Percentiles rank a stretch among this genome's conserved stretches.
These are phyloP conservation scores for Hapsidospora chrysogenum DNA, from an alignment of 495 filamentous ascomycete genomes.

Conservation along the genomic window DNA sequence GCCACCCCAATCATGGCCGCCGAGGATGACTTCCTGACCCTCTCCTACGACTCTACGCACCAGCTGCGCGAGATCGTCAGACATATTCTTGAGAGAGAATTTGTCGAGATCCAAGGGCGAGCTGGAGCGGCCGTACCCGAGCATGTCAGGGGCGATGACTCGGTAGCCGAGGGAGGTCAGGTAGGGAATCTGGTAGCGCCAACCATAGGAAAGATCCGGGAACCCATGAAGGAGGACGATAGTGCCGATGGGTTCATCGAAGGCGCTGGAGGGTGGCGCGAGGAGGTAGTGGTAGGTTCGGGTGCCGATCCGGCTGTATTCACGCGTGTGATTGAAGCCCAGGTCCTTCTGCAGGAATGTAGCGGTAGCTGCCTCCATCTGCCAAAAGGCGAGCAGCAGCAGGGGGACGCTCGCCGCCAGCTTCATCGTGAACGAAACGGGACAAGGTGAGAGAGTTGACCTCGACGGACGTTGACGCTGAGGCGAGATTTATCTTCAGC, in stretches of 20 bases:
- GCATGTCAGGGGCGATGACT: slow-evolving; percentile 63
- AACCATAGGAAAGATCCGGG: slow-evolving; percentile 53
- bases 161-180: slow-evolving; percentile 49
- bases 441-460: too few species aligned
- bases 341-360: too few species aligned
- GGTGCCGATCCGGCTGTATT: too few species aligned
- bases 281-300: too few species aligned
- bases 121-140: slow-evolving; percentile 67
- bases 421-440: too few species aligned
- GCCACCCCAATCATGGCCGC: slow-evolving; percentile 77
- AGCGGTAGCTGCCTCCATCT: too few species aligned
- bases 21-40: slow-evolving; percentile 34
- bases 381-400: too few species aligned
- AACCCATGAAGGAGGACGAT: slow-evolving; percentile 45
- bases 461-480: too few species aligned
- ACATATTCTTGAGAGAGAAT: slow-evolving; percentile 53
- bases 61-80: slow-evolving; percentile 53
- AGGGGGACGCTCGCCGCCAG: too few species aligned
- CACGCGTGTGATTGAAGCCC: too few species aligned
- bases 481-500: too few species aligned
- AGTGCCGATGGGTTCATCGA: slow-evolving; percentile 42
- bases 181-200: slow-evolving; percentile 72
- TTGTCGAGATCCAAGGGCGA: slow-evolving; percentile 29
- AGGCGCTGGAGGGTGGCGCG: too few species aligned
- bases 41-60: slow-evolving; percentile 36